These are phyloP conservation scores for Pyrenophora teres DNA, from an alignment of 2,329 filamentous ascomycete species.

Conservation along the genomic window DNA sequence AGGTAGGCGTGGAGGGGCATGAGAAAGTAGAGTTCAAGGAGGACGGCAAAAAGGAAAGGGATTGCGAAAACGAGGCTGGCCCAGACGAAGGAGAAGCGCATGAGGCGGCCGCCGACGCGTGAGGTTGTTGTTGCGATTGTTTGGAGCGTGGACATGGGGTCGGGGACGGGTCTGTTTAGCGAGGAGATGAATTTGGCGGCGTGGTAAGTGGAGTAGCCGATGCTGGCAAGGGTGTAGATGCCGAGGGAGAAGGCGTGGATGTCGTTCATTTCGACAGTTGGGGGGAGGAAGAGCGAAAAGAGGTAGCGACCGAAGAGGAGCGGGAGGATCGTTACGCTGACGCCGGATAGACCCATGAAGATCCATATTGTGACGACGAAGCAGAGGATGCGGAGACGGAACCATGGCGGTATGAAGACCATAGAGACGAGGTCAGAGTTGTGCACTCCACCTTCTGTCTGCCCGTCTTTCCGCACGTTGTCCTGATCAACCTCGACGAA, in stretches of 20 bases:
- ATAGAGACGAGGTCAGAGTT: conserved; percentile 55
- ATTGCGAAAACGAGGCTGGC: conserved; percentile 75
- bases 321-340: conserved; percentile 83
- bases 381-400: conserved; percentile 75
- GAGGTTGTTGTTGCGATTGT: conserved; percentile 32
- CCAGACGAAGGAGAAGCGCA: conserved; percentile 75
- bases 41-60: conserved; percentile 75
- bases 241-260: conserved; percentile 95
- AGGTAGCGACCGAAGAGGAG: conserved; percentile 82
- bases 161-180: conserved; percentile 33
- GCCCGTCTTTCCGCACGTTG: conserved; percentile 68
- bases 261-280: conserved; percentile 74
- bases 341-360: conserved; percentile 86
- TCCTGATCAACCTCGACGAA: conserved; percentile 77
- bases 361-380: conserved; percentile 93
- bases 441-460: conserved; percentile 46
- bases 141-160: conserved; percentile 38
- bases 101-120: conserved; percentile 41
- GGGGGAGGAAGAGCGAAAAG: conserved; percentile 73
- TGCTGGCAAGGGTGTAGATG: conserved; percentile 75
- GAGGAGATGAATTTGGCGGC: conserved; percentile 55
- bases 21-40: conserved; percentile 87
- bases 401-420: conserved; percentile 80
- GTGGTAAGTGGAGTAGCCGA: conserved; percentile 60
- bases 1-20: conserved; percentile 82